phyloP scores from a whole-genome alignment of 768 basidiomycete species.

The Termitomyces sp. region DNA sequence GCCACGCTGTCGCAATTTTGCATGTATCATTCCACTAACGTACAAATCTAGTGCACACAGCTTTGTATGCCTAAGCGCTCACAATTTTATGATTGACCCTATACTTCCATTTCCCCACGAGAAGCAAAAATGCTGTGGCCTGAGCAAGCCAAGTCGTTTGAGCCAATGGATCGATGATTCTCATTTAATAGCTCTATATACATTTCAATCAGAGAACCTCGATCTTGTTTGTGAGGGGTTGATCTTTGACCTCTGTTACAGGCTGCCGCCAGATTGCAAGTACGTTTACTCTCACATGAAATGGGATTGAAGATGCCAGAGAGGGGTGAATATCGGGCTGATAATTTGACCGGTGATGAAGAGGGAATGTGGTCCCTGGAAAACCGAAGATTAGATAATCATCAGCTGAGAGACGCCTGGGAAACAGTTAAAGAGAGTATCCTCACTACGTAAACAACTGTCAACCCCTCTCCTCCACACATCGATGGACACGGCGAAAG shows the following conservation, averaged over 20 bases:
- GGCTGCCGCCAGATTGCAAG: neutral
- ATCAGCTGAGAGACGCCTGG: neutral
- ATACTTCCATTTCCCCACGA: neutral
- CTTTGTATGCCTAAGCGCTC: neutral
- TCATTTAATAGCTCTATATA: neutral
- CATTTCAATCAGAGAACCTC: neutral
- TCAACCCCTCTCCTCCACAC: neutral
- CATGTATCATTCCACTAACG: no score
- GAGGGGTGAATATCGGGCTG: neutral
- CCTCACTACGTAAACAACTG: neutral
- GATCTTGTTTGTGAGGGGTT: neutral
- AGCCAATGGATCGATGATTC: neutral
- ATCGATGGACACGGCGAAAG: neutral
- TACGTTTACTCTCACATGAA: neutral
- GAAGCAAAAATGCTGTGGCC: neutral
- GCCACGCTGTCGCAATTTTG: no score
- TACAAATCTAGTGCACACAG: no score
- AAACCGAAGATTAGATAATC: neutral
- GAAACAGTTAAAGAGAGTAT: neutral
- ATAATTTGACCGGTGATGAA: neutral
- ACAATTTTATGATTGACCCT: neutral
- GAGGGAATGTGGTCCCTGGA: no score
- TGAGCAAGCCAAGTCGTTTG: neutral
- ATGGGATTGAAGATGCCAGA: neutral
- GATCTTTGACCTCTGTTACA: neutral